Percentiles rank a stretch among this genome's conserved stretches.
phyloP scores from a whole-genome alignment of 495 filamentous ascomycete genomes.

The Usnea hakonensis region DNA sequence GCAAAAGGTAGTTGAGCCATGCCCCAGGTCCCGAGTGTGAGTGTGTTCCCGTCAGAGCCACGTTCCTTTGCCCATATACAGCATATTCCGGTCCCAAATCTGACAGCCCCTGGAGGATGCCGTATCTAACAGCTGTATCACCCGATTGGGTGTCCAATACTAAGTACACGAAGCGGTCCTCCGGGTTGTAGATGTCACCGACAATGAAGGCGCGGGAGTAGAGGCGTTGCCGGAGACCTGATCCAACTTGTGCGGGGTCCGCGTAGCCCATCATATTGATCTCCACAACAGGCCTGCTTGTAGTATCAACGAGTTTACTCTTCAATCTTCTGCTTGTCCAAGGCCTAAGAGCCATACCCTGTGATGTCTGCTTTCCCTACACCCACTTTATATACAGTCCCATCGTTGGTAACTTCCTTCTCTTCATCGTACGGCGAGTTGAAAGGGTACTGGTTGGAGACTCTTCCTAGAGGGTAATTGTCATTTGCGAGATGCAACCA shows the following conservation, averaged over 20 bases:
- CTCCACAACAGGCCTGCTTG: conserved; percentile 63
- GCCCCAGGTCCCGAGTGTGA: conserved; percentile 88
- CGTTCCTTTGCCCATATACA: conserved; percentile 71
- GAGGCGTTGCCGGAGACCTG: conserved; percentile 80
- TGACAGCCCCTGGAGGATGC: conserved; percentile 65
- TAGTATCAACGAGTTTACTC: conserved; percentile 30
- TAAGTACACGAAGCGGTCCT: conserved; percentile 78
- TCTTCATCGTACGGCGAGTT: neutral
- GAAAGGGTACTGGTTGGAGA: conserved; percentile 12
- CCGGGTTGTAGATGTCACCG: conserved; percentile 54
- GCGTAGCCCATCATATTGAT: conserved; percentile 93
- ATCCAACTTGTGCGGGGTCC: conserved; percentile 73
- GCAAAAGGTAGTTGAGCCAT: conserved; percentile 93
- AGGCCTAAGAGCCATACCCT: conserved; percentile 50
- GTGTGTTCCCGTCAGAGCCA: conserved; percentile 90
- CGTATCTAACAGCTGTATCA: conserved; percentile 83
- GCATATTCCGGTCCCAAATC: conserved; percentile 60
- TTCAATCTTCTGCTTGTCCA: conserved; percentile 7
- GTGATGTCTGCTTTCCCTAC: conserved; percentile 95
- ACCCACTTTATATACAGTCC: conserved; percentile 67
- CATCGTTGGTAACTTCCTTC: conserved; percentile 20
- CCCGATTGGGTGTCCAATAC: conserved; percentile 83
- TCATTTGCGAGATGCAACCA: conserved; percentile 8
- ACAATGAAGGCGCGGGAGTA: conserved; percentile 90
- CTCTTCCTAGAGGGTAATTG: neutral